A percentile compares a stretch with the other conserved stretches of the same genome.
Conservation (phyloP, 2,329 filamentous ascomycete species). For the Fusarium tanahbumbuense region DNA sequence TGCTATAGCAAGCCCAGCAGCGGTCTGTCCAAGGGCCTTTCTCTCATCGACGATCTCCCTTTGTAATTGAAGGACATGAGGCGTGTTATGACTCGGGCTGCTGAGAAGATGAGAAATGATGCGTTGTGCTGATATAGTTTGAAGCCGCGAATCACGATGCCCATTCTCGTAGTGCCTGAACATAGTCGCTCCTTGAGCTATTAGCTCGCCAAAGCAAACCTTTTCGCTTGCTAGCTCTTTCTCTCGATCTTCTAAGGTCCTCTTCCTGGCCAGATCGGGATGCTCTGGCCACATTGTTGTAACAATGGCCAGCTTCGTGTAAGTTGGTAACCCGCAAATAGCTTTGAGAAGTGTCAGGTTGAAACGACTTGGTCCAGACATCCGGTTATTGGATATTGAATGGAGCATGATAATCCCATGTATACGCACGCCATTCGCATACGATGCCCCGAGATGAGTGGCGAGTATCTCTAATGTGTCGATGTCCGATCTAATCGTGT, state of each 20-base stretch:
- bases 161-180: conserved; percentile 9
- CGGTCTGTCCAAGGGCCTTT: conserved; percentile 1
- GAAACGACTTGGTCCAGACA: conserved; percentile 5
- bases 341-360: conserved; percentile 1
- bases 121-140: background rate
- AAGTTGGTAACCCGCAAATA: background rate
- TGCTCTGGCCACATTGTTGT: conserved; percentile 30
- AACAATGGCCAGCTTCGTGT: conserved; percentile 9
- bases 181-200: background rate
- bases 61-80: conserved; percentile 4
- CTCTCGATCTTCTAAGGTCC: background rate
- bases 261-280: background rate
- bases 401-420: conserved; percentile 19
- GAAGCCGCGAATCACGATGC: background rate
- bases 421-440: conserved; percentile 14
- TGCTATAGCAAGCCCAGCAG: background rate
- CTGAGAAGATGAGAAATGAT: background rate
- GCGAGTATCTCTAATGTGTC: conserved; percentile 21
- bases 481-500: conserved; percentile 18
- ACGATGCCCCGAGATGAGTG: conserved; percentile 20
- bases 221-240: background rate
- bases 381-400: conserved; percentile 26
- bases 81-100: background rate
- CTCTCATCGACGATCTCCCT: conserved; percentile 5
- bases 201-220: conserved; percentile 3